Conservation (phyloP, 2,329 filamentous ascomycete genomes). For the Annulohypoxylon truncatum region DNA sequence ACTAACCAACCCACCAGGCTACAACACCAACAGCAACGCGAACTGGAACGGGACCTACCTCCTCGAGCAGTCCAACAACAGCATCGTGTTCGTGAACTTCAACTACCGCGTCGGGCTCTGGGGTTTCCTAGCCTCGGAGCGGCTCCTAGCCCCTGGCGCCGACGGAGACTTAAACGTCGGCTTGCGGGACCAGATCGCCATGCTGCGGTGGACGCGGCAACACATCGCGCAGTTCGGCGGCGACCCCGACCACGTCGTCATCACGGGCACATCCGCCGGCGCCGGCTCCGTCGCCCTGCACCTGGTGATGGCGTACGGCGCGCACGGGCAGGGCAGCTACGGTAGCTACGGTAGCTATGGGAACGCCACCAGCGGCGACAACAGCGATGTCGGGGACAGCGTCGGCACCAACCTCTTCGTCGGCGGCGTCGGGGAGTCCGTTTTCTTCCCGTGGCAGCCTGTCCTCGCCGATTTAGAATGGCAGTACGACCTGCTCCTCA, state of each 20-base stretch:
- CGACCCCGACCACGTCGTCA: slow-evolving; percentile 67
- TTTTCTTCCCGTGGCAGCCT: slow-evolving; percentile 63
- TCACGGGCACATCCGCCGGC: slow-evolving; percentile 72
- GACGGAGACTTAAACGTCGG: slow-evolving; percentile 71
- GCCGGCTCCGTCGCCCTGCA: slow-evolving; percentile 68
- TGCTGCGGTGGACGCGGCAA: slow-evolving; percentile 70
- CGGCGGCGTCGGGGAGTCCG: slow-evolving; percentile 59
- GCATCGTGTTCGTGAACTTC: slow-evolving; percentile 68
- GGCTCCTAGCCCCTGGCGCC: slow-evolving; percentile 55
- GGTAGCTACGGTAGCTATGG: neutral
- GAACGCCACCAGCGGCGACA: neutral
- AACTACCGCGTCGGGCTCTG: slow-evolving; percentile 72
- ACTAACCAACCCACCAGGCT: slow-evolving; percentile 51
- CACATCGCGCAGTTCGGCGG: slow-evolving; percentile 71
- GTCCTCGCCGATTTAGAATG: slow-evolving; percentile 59
- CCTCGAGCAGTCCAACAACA: slow-evolving; percentile 57
- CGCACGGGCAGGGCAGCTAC: slow-evolving; percentile 29
- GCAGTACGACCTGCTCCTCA: slow-evolving; percentile 57
- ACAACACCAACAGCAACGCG: slow-evolving; percentile 59
- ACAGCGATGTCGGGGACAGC: neutral
- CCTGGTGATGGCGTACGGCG: slow-evolving; percentile 58
- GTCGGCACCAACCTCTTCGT: slow-evolving; percentile 58
- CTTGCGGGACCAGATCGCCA: slow-evolving; percentile 70
- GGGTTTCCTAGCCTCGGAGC: slow-evolving; percentile 70
- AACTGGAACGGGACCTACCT: slow-evolving; percentile 64